A percentile compares a stretch with the other conserved stretches of the same genome.
phyloP scores from a whole-genome alignment of 805 yeast species.

The Starmerella bacillaris region DNA sequence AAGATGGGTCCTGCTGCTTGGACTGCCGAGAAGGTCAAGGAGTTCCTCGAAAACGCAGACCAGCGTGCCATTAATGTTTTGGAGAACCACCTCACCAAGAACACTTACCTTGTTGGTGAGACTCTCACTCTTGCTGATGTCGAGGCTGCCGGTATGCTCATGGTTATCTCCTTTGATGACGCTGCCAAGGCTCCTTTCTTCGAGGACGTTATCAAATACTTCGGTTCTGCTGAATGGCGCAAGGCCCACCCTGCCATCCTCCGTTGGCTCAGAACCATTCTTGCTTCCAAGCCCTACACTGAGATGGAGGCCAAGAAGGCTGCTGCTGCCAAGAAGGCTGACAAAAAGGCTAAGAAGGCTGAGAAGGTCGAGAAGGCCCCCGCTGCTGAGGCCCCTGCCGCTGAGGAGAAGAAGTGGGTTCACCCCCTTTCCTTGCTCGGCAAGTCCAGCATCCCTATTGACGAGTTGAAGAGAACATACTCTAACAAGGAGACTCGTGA shows the following conservation, averaged over 20 bases:
- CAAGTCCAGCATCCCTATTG: slow-evolving; percentile 46
- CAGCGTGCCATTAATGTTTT: slow-evolving; percentile 16
- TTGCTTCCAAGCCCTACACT: slow-evolving; percentile 9
- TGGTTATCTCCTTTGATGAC: slow-evolving; percentile 27
- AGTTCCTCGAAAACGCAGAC: slow-evolving; percentile 27
- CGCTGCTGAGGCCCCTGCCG: slow-evolving; percentile 26
- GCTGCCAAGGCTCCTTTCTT: neutral
- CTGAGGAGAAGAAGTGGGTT: slow-evolving; percentile 45
- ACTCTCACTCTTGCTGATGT: slow-evolving; percentile 49
- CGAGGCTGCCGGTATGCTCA: slow-evolving; percentile 31
- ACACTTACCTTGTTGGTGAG: slow-evolving; percentile 61
- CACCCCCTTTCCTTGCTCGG: slow-evolving; percentile 79
- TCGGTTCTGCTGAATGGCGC: slow-evolving; percentile 30
- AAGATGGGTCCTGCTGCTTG: slow-evolving; percentile 47
- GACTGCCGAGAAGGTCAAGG: slow-evolving; percentile 57
- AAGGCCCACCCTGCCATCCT: slow-evolving; percentile 39
- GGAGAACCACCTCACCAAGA: slow-evolving; percentile 33
- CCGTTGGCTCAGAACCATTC: slow-evolving; percentile 54
- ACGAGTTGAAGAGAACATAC: slow-evolving; percentile 92
- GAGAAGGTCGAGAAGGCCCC: slow-evolving; percentile 24
- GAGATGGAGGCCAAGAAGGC: slow-evolving; percentile 9
- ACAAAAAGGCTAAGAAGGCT: slow-evolving; percentile 1
- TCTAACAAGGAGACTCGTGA: slow-evolving; percentile 95
- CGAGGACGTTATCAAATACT: slow-evolving; percentile 1
- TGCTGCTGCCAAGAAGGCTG: slow-evolving; percentile 7